Evolutionary conservation across 2,329 filamentous ascomycete species (phyloP).

Genomic region (Zymoseptoria ardabiliae): DNA sequence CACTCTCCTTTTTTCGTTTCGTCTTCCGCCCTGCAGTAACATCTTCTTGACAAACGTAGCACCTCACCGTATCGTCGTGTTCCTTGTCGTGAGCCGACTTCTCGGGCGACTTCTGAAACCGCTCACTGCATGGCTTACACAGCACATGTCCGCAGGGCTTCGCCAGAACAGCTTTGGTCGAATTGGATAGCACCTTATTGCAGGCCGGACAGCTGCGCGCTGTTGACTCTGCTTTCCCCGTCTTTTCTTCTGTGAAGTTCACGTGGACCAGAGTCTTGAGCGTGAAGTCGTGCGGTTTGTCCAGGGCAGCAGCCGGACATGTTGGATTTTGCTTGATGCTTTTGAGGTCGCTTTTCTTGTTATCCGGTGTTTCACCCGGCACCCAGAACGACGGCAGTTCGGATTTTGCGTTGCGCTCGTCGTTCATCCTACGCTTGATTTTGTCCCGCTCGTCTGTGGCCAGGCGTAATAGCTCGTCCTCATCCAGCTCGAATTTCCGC

Average conservation of each 20-base stretch:
- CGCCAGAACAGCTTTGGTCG: constrained; percentile 71
- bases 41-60: constrained; percentile 81
- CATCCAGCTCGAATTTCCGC: constrained; percentile 74
- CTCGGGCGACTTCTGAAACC: constrained; percentile 66
- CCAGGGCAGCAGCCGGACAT: constrained; percentile 62
- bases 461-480: constrained; percentile 65
- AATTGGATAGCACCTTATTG: constrained; percentile 73
- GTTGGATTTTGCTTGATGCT: constrained; percentile 55
- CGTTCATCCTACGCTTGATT: constrained; percentile 56
- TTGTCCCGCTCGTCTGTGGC: constrained; percentile 62
- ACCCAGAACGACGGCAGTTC: constrained; percentile 89
- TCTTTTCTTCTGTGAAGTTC: constrained; percentile 66
- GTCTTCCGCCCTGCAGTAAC: constrained; percentile 43
- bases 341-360: constrained; percentile 40
- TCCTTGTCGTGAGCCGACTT: constrained; percentile 49
- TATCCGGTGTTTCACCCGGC: constrained; percentile 67
- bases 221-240: constrained; percentile 30
- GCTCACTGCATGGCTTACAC: constrained; percentile 74
- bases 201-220: constrained; percentile 71
- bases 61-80: constrained; percentile 50
- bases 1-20: constrained; percentile 20
- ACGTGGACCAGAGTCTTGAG: constrained; percentile 71
- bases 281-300: constrained; percentile 64
- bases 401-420: constrained; percentile 59
- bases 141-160: constrained; percentile 89